Base-by-base conservation (phyloP, 2,329 filamentous ascomycete species). In the Fusarium kyushuense region DNA sequence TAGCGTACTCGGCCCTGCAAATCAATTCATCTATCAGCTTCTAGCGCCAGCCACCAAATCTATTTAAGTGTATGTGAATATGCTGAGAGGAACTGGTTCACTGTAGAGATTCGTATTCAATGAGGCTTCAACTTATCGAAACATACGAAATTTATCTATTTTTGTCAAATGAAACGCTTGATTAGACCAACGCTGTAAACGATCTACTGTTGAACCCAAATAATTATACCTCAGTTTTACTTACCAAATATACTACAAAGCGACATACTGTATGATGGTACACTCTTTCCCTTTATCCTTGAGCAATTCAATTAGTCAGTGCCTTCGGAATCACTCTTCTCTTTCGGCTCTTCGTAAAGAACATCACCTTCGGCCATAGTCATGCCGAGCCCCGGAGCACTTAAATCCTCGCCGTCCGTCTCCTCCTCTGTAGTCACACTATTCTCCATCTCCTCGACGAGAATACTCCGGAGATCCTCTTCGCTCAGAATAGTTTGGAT, bases 401-500 rank as follows among this genome's bases (percentile, higher is more conserved):
- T 70, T 16, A 74, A 51, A 12, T 78, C 74, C n/a, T 81, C 76
- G 3, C 52, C 75, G 17, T 79, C 78, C 5, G 75, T 76, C 14
- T 81, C 79, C 41, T 81, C 78, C 63, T 79, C 78, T 21, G 79
- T 79, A 32, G 76, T 80, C 21, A 53, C 73, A 17, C 72, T 73
- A 25, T 66, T 75, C 30, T 58, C 74, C 72, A 71, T 76, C 64
- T 79, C 79, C 3, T 71, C 77, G 6, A 77, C 71, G 47, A 89
- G 66, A 35, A 89, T 72, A 54, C 81, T 84, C 66, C 79, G 78
- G 54, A 90, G 72, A 64, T 90, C 87, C 53, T 89, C 87, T 67
- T 89, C 86, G 65, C 86, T 88, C 38, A 89, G 75, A 10, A 90
- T 87, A 36, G 84, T 87, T 74, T 89, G 86, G 38, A 89, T 83